Conservation (phyloP, 768 basidiomycete genomes). For the Tubosaeta sp. region DNA sequence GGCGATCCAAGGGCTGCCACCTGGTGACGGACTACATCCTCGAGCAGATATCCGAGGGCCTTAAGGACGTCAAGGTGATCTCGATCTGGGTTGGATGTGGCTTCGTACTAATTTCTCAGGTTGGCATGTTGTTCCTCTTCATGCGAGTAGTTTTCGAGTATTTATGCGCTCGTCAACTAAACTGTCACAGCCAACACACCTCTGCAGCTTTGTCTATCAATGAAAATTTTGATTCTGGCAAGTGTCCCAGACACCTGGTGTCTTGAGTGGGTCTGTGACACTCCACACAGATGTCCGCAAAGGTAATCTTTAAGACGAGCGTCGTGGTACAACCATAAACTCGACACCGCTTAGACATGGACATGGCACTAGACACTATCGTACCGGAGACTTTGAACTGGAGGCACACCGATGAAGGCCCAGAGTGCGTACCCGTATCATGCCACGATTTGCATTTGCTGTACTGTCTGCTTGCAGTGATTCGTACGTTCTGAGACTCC, state of each 20-base stretch:
- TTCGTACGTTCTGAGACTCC: slow-evolving; percentile 48
- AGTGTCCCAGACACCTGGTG: slow-evolving; percentile 6
- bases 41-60: slow-evolving; percentile 60
- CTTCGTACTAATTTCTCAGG: slow-evolving; percentile 25
- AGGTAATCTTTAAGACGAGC: slow-evolving; percentile 27
- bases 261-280: slow-evolving; percentile 3
- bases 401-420: slow-evolving; percentile 89
- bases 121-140: slow-evolving; percentile 87
- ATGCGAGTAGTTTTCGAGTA: slow-evolving; percentile 43
- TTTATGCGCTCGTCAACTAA: slow-evolving; percentile 6
- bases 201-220: slow-evolving; percentile 80
- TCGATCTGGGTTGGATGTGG: neutral
- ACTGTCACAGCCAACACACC: slow-evolving; percentile 60
- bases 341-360: slow-evolving; percentile 64
- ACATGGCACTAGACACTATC: slow-evolving; percentile 86
- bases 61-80: slow-evolving; percentile 60
- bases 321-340: slow-evolving; percentile 31
- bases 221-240: slow-evolving; percentile 85
- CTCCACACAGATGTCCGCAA: slow-evolving; percentile 37
- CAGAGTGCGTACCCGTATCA: slow-evolving; percentile 52
- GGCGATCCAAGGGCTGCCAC: slow-evolving; percentile 64
- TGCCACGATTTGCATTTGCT: neutral
- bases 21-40: slow-evolving; percentile 78
- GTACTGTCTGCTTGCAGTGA: slow-evolving; percentile 43
- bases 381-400: slow-evolving; percentile 82